These are phyloP conservation scores for Smithsoniella earleae DNA, from an alignment of 163 green algal species.

Conservation along the genomic window DNA sequence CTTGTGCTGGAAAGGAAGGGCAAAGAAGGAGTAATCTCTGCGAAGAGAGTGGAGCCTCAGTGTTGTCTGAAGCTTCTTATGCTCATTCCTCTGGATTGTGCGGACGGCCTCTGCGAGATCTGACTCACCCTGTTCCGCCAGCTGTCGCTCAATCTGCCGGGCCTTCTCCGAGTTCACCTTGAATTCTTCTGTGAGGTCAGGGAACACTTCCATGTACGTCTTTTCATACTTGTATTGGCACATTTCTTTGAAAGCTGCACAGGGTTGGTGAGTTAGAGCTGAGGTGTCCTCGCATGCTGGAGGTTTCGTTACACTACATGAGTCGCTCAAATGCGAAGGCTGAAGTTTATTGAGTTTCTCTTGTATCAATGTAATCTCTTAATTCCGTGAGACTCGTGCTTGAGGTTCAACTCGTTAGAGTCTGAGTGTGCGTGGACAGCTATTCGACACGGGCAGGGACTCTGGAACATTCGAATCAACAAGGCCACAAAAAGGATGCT, in stretches of 20 bases:
- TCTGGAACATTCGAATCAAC: too few relatives aligned
- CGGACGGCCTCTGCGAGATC: neutral
- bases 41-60: neutral
- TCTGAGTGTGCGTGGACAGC: neutral
- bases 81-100: neutral
- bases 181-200: conserved; percentile 17
- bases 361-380: neutral
- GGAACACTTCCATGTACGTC: conserved; percentile 9
- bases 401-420: neutral
- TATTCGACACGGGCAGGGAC: neutral
- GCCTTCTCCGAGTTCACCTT: neutral
- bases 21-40: neutral
- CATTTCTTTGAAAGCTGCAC: conserved; percentile 24
- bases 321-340: too few relatives aligned
- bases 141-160: neutral
- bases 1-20: neutral
- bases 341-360: too few relatives aligned
- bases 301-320: too few relatives aligned
- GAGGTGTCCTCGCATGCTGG: too few relatives aligned
- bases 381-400: neutral
- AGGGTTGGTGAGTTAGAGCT: too few relatives aligned
- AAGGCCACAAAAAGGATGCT: too few relatives aligned
- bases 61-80: conserved; percentile 7
- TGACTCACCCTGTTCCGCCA: neutral
- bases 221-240: neutral